Evolutionary conservation across 495 filamentous ascomycete species (phyloP), one percentile per base, ranked within the genome.

Genomic region (Xylaria bambusicola): DNA sequence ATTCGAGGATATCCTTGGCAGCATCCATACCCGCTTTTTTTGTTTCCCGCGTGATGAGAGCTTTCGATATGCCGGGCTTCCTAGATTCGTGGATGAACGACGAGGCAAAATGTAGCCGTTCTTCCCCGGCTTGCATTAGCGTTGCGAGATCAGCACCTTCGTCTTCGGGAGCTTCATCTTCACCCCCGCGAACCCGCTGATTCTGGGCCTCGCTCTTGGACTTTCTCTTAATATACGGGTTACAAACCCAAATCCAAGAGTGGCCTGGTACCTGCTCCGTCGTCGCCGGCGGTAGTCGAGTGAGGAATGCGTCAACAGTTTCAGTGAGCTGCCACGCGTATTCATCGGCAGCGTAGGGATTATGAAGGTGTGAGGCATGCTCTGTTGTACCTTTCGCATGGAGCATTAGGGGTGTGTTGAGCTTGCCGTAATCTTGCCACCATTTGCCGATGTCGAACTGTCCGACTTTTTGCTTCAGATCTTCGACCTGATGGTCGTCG

Each of bases 241-340:
- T 87, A 15, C 70, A 73, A 55, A 86, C 79, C 75, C 78, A 88
- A 38, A 95, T 88, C 87, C 89, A 94, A 1, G 79, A 80, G 1
- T 80, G 77, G 3, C 60, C 58, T 1, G 55, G 56, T 2, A 64
- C 65, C 21, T 57, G 21, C 8, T 66, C 60, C 1, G 86, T 87
- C 6, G 75, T 85, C 3, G 82, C 82, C 1, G 88, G 90, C 5
- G 86, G 84, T 0, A 91, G 75, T 12, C 90, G 86, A 3, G 71
- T 58, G 2, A 92, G 69, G 61, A 95, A 95, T 0, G 79, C 71
- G 9, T 75, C 62, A 36, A 88, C 71, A 13, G 81, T 77, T 65
- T 95, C 91, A 40, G 67, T 71, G 26, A 83, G 71, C 56, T 86
- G 82, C 63, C 76, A 75, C 24, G 71, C 81, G 60, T 67, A 72